Percentiles rank a stretch among this genome's conserved stretches.
phyloP scores from a whole-genome alignment of 2,329 filamentous ascomycete genomes.

The Sporothrix inflata region DNA sequence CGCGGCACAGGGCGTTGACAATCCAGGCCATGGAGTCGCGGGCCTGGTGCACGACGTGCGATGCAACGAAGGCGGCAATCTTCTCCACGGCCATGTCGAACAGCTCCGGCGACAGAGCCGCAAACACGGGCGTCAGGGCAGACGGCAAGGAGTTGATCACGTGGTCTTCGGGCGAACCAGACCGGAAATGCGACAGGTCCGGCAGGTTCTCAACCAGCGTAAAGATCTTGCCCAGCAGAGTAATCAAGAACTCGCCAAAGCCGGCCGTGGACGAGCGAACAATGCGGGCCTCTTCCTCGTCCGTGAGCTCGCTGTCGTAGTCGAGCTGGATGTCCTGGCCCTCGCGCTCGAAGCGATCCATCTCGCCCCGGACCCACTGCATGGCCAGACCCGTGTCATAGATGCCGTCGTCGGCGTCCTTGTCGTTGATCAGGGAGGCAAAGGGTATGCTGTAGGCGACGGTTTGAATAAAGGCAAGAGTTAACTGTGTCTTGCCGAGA shows the following conservation, averaged over 20 bases:
- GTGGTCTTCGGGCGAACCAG: slow-evolving; percentile 92
- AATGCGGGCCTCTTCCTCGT: slow-evolving; percentile 85
- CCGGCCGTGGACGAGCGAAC: slow-evolving; percentile 92
- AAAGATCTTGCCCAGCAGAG: slow-evolving; percentile 91
- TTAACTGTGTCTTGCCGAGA: slow-evolving; percentile 92
- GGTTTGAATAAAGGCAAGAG: slow-evolving; percentile 91
- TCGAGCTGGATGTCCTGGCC: slow-evolving; percentile 84
- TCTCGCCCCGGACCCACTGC: slow-evolving; percentile 91
- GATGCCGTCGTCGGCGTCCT: slow-evolving; percentile 66
- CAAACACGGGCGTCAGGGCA: slow-evolving; percentile 86
- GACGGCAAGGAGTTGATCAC: slow-evolving; percentile 95
- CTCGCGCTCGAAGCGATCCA: slow-evolving; percentile 89
- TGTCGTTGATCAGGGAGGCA: slow-evolving; percentile 70
- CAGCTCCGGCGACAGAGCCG: slow-evolving; percentile 86
- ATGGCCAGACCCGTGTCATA: slow-evolving; percentile 78
- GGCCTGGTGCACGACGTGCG: slow-evolving; percentile 95
- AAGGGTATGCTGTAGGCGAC: slow-evolving; percentile 97
- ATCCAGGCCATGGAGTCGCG: slow-evolving; percentile 99
- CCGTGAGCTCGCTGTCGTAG: slow-evolving; percentile 78
- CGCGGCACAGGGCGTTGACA: slow-evolving; percentile 93
- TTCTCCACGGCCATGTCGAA: slow-evolving; percentile 93
- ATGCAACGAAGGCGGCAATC: slow-evolving; percentile 85
- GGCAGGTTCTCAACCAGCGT: slow-evolving; percentile 93
- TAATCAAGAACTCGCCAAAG: slow-evolving; percentile 88
- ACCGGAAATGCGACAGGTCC: slow-evolving; percentile 83